phyloP scores from a whole-genome alignment of 331 rosid genomes.

The Saraca asoca region DNA sequence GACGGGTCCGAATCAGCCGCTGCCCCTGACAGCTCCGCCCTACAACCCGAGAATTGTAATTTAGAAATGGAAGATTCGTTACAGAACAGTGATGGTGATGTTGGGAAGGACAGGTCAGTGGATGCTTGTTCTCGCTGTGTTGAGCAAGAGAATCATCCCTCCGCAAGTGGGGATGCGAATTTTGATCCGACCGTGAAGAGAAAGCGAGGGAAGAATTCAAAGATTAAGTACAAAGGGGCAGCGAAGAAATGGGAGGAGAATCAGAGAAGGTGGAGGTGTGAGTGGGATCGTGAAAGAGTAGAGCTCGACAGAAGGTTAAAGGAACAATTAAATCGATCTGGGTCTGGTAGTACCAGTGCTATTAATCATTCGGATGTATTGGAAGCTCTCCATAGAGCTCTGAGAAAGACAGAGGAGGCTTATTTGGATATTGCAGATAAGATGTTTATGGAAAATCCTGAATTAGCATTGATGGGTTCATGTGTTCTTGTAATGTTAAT shows the following conservation, averaged over 20 bases:
- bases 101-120: constrained; percentile 33
- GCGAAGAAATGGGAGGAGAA: constrained; percentile 82
- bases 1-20: constrained; percentile 44
- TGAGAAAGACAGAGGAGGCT: constrained; percentile 89
- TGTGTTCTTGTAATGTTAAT: constrained; percentile 94
- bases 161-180: constrained; percentile 54
- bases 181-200: constrained; percentile 38
- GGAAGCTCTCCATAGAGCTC: constrained; percentile 79
- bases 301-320: constrained; percentile 84
- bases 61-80: constrained; percentile 40
- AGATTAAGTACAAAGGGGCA: constrained; percentile 54
- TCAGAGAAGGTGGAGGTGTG: constrained; percentile 89
- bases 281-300: constrained; percentile 89
- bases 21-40: constrained; percentile 39
- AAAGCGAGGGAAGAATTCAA: constrained; percentile 42
- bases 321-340: constrained; percentile 68
- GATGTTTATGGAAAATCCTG: constrained; percentile 87
- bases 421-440: constrained; percentile 80
- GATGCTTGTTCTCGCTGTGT: constrained; percentile 65
- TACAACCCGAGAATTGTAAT: constrained; percentile 36
- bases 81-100: constrained; percentile 33
- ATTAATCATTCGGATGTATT: constrained; percentile 72
- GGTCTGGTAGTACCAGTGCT: constrained; percentile 30
- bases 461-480: constrained; percentile 94
- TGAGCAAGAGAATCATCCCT: constrained; percentile 59